Evolutionary conservation across 2,329 filamentous ascomycete species (phyloP).

Genomic region (Beauveria brongniartii): DNA sequence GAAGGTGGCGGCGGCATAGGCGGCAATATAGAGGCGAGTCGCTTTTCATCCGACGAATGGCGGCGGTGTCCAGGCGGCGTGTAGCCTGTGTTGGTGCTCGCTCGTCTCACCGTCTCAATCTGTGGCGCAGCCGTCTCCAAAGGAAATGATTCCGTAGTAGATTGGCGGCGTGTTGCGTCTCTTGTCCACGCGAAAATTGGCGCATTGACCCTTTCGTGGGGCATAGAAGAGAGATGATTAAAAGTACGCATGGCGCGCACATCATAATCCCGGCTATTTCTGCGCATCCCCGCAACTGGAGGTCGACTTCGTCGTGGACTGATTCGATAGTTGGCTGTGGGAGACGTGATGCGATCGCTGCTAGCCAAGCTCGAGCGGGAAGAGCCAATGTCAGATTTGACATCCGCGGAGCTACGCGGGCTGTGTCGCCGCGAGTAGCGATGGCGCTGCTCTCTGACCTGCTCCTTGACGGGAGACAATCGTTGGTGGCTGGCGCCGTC

Average conservation of each 20-base stretch:
- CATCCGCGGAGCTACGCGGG: background rate
- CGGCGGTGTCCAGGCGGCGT: background rate
- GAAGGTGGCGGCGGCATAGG: conserved; percentile 22
- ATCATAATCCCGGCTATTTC: background rate
- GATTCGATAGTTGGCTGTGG: background rate
- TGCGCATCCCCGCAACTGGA: background rate
- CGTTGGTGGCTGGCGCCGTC: conserved; percentile 13
- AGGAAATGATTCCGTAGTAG: background rate
- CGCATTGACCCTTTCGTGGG: background rate
- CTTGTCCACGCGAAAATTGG: conserved; percentile 6
- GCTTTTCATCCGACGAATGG: conserved; percentile 8
- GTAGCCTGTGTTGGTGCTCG: background rate
- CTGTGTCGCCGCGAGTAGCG: background rate
- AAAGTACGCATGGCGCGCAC: background rate
- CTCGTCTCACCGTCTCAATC: background rate
- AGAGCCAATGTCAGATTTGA: background rate
- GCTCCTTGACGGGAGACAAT: conserved; percentile 10
- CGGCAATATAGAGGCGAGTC: background rate
- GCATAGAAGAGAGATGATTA: background rate
- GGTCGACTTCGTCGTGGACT: conserved; percentile 6
- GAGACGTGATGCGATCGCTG: background rate
- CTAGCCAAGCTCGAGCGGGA: background rate
- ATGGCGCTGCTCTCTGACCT: background rate
- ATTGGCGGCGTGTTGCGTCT: background rate
- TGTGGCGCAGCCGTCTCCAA: background rate